These are phyloP conservation scores for Pseudocercospora ulei DNA, from an alignment of 2,329 filamentous ascomycete genomes.

Conservation along the genomic window DNA sequence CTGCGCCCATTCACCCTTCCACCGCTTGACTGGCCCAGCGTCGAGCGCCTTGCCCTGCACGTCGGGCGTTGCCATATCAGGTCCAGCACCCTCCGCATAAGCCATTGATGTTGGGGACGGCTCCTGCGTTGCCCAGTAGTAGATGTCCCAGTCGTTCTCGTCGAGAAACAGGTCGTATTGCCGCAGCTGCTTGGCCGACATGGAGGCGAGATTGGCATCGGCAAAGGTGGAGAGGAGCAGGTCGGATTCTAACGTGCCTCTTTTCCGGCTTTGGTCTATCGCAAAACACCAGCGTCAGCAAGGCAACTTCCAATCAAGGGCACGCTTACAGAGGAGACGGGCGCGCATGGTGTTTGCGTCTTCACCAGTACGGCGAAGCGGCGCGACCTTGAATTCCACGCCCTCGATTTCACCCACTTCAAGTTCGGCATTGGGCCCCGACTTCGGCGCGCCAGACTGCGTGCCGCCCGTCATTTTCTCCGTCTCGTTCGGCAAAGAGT, in stretches of 20 bases:
- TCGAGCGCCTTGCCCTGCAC: conserved; percentile 36
- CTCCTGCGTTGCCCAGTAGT: conserved; percentile 97
- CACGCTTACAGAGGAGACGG: conserved; percentile 58
- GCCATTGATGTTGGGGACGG: conserved; percentile 51
- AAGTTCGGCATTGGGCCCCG: conserved; percentile 53
- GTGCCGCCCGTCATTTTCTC: conserved; percentile 57
- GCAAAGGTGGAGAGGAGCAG: conserved; percentile 95
- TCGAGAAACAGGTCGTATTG: conserved; percentile 91
- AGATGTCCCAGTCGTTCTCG: conserved; percentile 99
- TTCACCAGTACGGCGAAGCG: conserved; percentile 74
- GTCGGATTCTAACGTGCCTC: conserved; percentile 90
- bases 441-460: conserved; percentile 43
- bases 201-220: conserved; percentile 61
- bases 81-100: conserved; percentile 46
- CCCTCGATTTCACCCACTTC: conserved; percentile 80
- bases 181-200: conserved; percentile 62
- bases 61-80: conserved; percentile 37
- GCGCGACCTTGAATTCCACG: conserved; percentile 77
- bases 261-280: conserved; percentile 88
- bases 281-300: conserved; percentile 28
- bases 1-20: conserved; percentile 83
- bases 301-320: conserved; percentile 8
- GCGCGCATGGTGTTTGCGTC: conserved; percentile 78
- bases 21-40: conserved; percentile 37
- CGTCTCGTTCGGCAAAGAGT: conserved; percentile 53